These are phyloP conservation scores for Sugiyamaella smithiae DNA, from an alignment of 805 yeast species.

Conservation along the genomic window DNA sequence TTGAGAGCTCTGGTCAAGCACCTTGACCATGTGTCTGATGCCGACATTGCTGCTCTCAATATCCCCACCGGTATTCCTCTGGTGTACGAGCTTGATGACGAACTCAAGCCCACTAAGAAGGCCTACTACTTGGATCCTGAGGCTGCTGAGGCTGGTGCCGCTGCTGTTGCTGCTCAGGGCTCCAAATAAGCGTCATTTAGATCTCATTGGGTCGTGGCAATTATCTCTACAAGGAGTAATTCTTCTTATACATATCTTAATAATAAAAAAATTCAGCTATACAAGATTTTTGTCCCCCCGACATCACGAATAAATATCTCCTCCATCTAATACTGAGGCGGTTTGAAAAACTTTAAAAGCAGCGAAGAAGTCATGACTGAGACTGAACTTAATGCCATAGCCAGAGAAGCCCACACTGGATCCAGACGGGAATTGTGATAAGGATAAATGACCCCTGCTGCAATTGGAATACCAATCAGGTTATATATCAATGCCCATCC, in stretches of 20 bases:
- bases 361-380: constrained; percentile 84
- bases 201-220: too few relatives aligned
- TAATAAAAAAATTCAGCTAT: background rate
- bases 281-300: background rate
- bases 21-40: constrained; percentile 90
- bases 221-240: too few relatives aligned
- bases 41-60: constrained; percentile 88
- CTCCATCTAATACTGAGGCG: too few relatives aligned
- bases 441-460: constrained; percentile 88
- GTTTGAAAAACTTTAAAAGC: constrained; percentile 53
- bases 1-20: constrained; percentile 94
- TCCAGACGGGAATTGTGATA: constrained; percentile 67
- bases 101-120: constrained; percentile 85
- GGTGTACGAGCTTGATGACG: constrained; percentile 88
- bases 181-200: constrained; percentile 27
- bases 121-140: constrained; percentile 98
- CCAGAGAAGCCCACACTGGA: constrained; percentile 85
- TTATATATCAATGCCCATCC: constrained; percentile 87
- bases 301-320: too few relatives aligned
- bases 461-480: constrained; percentile 81
- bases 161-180: constrained; percentile 98
- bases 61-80: constrained; percentile 98
- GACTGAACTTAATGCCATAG: constrained; percentile 91
- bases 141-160: constrained; percentile 99
- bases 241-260: too few relatives aligned